Evolutionary conservation across 2,329 filamentous ascomycete species (phyloP), one percentile per base, ranked within the genome.

Genomic region (Ceratocystis cacaofunesta): DNA sequence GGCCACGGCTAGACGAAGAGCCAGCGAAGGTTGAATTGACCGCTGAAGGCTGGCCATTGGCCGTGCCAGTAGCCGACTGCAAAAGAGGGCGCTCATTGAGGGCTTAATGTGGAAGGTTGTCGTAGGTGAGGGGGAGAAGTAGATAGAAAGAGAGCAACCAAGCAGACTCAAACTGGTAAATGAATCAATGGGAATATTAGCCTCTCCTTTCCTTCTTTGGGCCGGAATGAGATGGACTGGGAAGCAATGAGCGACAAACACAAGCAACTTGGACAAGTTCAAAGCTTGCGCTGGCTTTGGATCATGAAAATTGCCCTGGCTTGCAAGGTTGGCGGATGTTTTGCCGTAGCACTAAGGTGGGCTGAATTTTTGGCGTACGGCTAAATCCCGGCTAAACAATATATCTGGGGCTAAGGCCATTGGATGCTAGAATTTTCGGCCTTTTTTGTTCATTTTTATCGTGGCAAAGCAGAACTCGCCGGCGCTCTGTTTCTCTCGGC

Each of bases 61-160:
- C 55, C 65, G 65, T 46, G 62, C 30, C 50, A 67, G 61, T 3
- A 68, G 63, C 41, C 65, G 64, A 50, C 63, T 64, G 44, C 58
- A 43, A 57, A 64, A 64, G 61, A 66, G 65, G n/a, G 65, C 61
- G 64, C 60, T 68, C 68, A 69, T 69, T 22, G 55, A 61, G 46
- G 17, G 25, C 55, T 52, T 52, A 52, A 15, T 28, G 30, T 15
- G 41, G 5, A 52, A 25, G 17, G 15, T 41, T 22, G 62, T 41
- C 30, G 22, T 41, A 10, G n/a, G n/a, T 62, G 19, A 12, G 15
- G 15, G 19, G 30, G 60, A 58, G 28, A 36, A n/a, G 2, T 17
- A 63, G 41, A 25, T 43, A 36, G 44, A 30, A 19, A 44, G 19
- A 55, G 36, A 43, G 19, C 15, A 48, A 30, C 1, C 15, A 28